phyloP scores from a whole-genome alignment of 2,329 filamentous ascomycete genomes.

The Penicillium sp. region DNA sequence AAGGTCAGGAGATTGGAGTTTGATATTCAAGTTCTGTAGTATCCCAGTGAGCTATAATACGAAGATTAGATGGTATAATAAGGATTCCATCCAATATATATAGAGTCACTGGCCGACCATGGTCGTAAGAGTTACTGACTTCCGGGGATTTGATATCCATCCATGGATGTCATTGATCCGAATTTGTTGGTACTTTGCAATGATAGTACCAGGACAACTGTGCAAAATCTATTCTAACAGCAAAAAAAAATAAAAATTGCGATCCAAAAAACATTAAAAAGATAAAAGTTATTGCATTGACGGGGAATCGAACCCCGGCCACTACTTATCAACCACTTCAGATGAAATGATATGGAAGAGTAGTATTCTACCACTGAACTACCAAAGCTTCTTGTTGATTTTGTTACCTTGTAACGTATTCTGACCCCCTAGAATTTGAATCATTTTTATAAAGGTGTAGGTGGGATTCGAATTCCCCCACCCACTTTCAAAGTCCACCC shows the following conservation, averaged over 20 bases:
- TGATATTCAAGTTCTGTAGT: background rate
- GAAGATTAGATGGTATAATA: background rate
- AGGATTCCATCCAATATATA: background rate
- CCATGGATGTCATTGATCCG: background rate
- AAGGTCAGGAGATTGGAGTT: background rate
- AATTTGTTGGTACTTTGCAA: too few species aligned
- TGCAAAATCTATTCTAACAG: background rate
- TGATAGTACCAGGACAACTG: too few species aligned
- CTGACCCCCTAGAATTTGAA: background rate
- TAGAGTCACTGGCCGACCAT: background rate
- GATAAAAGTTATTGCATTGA: conserved; percentile 7
- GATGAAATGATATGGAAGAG: conserved; percentile 2
- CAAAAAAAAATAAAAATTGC: too few species aligned
- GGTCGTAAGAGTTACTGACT: background rate
- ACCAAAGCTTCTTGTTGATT: conserved; percentile 1
- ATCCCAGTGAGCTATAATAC: too few species aligned
- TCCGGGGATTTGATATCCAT: background rate
- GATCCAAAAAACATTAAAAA: too few species aligned
- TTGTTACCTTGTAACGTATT: background rate
- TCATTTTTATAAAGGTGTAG: background rate
- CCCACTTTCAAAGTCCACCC: too few species aligned
- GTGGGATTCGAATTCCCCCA: too few species aligned
- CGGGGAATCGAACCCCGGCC: conserved; percentile 13
- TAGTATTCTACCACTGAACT: conserved; percentile 14
- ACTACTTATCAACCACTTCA: conserved; percentile 4